Evolutionary conservation across 192 early-diverging fungal genomes (phyloP), one percentile per base, ranked within the genome.

Genomic region (Coemansia reversa): DNA sequence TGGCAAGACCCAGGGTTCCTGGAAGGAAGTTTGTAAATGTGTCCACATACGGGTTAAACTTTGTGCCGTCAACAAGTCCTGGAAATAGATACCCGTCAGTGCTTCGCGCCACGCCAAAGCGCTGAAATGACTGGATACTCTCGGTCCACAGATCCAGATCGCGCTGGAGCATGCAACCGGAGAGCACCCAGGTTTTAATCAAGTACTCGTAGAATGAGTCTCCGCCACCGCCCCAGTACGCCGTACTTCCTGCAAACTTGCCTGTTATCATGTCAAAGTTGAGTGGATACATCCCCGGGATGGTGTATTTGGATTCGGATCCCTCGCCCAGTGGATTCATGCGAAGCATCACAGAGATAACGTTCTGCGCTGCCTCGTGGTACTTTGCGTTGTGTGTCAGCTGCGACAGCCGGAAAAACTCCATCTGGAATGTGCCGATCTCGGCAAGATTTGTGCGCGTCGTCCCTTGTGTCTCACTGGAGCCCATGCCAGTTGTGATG

Each of bases 201-300:
- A 96, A 77, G 60, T 98, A 98, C 82, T 98, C 93, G 82, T 96
- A 98, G 70, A 95, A 98, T 45, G 90, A 92, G 56, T 98, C 96
- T 30, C 92, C 94, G 33, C 91, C 86, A 20, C 89, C 88, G 16
- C 96, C 96, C 59, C 95, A 83, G 51, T 67, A 79, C 22, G 84
- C 57, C 0, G 67, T 35, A 27, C 61, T 54, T 16, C 53, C 57
- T 5, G 67, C 66, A 45, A 82, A 82, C 52, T 59, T 66, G 12
- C 74, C 71, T 7, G 55, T 56, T 12, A 63, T 20, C 74, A 72
- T 74, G 58, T 68, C 72, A 52, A 72, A 61, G 29, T 74, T 56
- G 5, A 78, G 49, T 7, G 75, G 78, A 27, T 78, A 74, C 29
- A 82, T 58, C 0, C 80, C 80, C 0, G 70, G 75, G 0, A 82